Base-by-base conservation (phyloP, 2,329 filamentous ascomycete species). In the Colletotrichum karsti region DNA sequence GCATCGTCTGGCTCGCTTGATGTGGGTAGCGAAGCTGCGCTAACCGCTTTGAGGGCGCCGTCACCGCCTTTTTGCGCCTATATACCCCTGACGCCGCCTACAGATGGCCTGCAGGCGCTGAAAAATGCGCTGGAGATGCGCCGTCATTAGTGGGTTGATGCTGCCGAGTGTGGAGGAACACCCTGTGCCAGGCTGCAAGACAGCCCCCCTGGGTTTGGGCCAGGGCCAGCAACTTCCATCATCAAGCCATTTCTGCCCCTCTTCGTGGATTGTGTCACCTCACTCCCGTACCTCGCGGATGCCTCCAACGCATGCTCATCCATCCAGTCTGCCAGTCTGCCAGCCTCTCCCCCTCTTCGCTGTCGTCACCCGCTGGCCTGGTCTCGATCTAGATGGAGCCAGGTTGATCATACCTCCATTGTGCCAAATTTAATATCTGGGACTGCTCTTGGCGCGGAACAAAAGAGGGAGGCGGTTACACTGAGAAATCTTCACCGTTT, bases 11-110 rank as follows among this genome's bases (percentile, higher is more conserved):
- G 42, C 24, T 69, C 62, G 62, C 55, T 69, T 50, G 61, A 39
- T 56, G 55, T 69, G 62, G 50, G 26, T 35, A 53, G 39, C n/a
- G 15, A 51, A 26, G 24, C 10, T 7, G 22, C 48, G 33, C 66
- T 69, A 69, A 41, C 54, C 35, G 4, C 8, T 28, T 69, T 26
- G 22, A 33, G 62, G n/a, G 18, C 48, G 15, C 62, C 55, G 66
- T 69, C 66, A 69, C 66, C 66, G 66, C 66, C 66, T 67, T 69
- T 69, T 69, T 50, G 39, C 53, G 42, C 24, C 60, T 39, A 35
- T 39, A 30, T 10, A 24, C 63, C 51, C 60, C 64, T 39, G 28
- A 28, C n/a, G n/a, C 59, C 46, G 22, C 48, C 63, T 13, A 51
- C 42, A 24, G 42, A 50, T 57, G 63, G 41, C 26, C 58, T 66